phyloP scores from a whole-genome alignment of 2,329 filamentous ascomycete genomes.

The Hortaea werneckii region DNA sequence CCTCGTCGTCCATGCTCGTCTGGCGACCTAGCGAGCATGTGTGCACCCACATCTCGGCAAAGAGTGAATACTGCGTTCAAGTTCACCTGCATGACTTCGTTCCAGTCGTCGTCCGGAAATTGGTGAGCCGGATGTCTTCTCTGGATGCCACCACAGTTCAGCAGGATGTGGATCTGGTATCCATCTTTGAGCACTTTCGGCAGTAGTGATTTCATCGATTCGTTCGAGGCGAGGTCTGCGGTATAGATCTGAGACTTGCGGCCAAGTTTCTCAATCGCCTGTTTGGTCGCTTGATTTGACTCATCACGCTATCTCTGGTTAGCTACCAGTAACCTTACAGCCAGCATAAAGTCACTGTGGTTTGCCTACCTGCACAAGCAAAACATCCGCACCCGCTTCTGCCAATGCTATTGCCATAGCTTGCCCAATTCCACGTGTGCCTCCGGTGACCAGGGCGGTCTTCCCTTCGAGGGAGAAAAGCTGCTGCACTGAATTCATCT shows the following conservation, averaged over 20 bases:
- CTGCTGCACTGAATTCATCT: constrained; percentile 29
- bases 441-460: constrained; percentile 40
- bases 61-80: constrained; percentile 71
- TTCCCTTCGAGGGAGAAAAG: constrained; percentile 42
- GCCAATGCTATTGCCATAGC: constrained; percentile 42
- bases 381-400: constrained; percentile 41
- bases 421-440: constrained; percentile 41
- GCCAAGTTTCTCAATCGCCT: constrained; percentile 53
- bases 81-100: constrained; percentile 78
- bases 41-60: constrained; percentile 63
- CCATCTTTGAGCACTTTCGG: constrained; percentile 52
- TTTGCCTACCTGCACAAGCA: constrained; percentile 37
- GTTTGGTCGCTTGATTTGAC: constrained; percentile 47
- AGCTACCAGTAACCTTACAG: neutral
- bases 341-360: neutral
- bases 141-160: constrained; percentile 85
- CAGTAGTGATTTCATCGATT: constrained; percentile 51
- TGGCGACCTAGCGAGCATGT: constrained; percentile 55
- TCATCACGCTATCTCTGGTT: constrained; percentile 39
- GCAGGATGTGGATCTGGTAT: constrained; percentile 60
- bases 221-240: constrained; percentile 55
- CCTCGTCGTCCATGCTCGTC: constrained; percentile 48
- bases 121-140: constrained; percentile 62
- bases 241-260: constrained; percentile 59
- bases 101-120: constrained; percentile 70